Evolutionary conservation across 345 rosid species (phyloP), one percentile per base, ranked within the genome.

Genomic region (Hypericum androsaemum): DNA sequence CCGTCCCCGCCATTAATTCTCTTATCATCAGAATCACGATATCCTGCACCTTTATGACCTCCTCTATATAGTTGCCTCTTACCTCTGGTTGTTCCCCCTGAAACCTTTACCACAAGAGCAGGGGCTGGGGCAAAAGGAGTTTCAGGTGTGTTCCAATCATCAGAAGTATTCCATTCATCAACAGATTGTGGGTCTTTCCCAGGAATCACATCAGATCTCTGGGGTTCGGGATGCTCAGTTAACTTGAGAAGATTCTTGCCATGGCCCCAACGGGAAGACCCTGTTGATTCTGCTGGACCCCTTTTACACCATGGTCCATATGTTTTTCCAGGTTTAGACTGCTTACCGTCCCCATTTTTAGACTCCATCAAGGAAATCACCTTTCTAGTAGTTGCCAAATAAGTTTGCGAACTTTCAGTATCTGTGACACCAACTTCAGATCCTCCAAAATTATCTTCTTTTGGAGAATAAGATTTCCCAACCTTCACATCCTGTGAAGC

Each of bases 81-180:
- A 38, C 79, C 84, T 52, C 75, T 77, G 57, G 61, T 56, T 42
- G 43, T 54, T 61, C 54, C 60, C 60, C 79, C 77, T 59, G 80
- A 83, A 53, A 80, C 88, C 64, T 72, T 81, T 53, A 53, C 65
- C 68, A 52, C 70, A 67, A 72, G 65, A 52, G 62, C 56, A 15
- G 61, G 7, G 41, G 40, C 52, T 13, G 62, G 65, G 59, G 65
- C 64, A 17, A 64, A 64, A 41, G 74, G 58, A 53, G 59, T 61
- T 53, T 76, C 81, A 16, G 88, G 79, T 49, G 78, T 60, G 74
- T 61, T 74, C 88, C 82, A 66, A 60, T 81, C 79, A 61, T 80
- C 95, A 62, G 63, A 55, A 53, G 61, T 42, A 52, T 39, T 60
- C 81, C 73, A 74, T 52, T 76, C 83, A 65, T 73, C 79, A 46